Evolutionary conservation across 2,329 filamentous ascomycete genomes (phyloP).

Genomic region (Thielaviopsis euricoi): DNA sequence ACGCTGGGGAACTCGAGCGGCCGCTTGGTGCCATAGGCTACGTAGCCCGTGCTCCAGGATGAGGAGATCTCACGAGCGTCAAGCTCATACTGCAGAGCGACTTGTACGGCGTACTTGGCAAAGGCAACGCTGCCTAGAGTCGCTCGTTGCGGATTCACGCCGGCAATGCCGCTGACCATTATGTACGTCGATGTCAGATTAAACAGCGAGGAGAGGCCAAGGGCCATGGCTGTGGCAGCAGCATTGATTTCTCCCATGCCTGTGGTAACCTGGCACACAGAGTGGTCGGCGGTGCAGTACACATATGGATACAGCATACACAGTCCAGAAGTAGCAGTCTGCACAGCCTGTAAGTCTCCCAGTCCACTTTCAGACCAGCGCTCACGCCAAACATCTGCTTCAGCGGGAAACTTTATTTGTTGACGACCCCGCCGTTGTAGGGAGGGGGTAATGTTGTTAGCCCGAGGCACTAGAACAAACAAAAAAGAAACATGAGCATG

Average conservation of each 20-base stretch:
- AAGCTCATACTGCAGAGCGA: constrained; percentile 61
- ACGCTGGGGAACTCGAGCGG: constrained; percentile 40
- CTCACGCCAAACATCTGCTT: constrained; percentile 44
- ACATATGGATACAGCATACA: constrained; percentile 48
- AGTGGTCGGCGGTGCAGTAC: constrained; percentile 43
- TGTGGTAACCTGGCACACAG: constrained; percentile 52
- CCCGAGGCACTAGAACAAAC: neutral
- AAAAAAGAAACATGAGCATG: neutral
- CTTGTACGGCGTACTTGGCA: constrained; percentile 53
- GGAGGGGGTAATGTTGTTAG: neutral
- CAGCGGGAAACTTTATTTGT: constrained; percentile 45
- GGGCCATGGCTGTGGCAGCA: constrained; percentile 45
- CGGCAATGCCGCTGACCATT: constrained; percentile 54
- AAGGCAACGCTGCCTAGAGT: constrained; percentile 53
- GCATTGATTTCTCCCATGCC: constrained; percentile 63
- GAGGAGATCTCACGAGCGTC: constrained; percentile 50
- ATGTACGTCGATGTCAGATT: constrained; percentile 55
- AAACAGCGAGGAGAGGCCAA: constrained; percentile 45
- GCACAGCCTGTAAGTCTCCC: constrained; percentile 38
- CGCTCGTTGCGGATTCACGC: constrained; percentile 51
- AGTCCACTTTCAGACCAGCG: constrained; percentile 28
- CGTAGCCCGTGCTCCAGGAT: constrained; percentile 51
- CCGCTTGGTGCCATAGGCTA: constrained; percentile 40
- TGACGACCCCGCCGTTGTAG: too few species aligned
- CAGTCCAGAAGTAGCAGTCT: constrained; percentile 43